Base-by-base conservation (phyloP, 2,329 filamentous ascomycete species). In the Fusarium falciforme region DNA sequence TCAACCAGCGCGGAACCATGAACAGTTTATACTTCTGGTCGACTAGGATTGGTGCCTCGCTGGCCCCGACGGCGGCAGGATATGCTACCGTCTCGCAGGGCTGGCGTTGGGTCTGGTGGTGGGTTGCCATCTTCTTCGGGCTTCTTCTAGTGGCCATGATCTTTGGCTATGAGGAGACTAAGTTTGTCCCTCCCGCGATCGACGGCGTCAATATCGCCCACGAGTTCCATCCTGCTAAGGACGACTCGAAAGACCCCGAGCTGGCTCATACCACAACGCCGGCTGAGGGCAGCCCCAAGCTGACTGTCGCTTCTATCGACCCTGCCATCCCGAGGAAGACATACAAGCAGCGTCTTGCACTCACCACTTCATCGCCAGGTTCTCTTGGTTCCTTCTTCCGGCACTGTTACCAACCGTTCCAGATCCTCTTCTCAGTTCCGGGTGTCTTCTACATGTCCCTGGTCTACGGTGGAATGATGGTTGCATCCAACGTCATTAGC, bases 81-180 rank as follows among this genome's bases (percentile, higher is more conserved):
- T 76, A 77, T 17, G 72, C 79, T 1, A 68, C 73, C 1, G 70
- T 66, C 5, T 44, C 17, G 4, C 70, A 80, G 22, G 79, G 77
- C 1, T 81, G 79, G 79, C 75, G 79, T 2, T 79, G 78, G 78
- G 85, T 89, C 9, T 85, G 87, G 67, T 80, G 78, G 65, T 82
- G 74, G 64, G 71, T 66, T 44, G 62, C 65, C 16, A 74, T 80
- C 8, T 64, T 77, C 1, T 70, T 77, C 10, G 71, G 70, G 0
- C 22, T 74, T 1, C 63, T 67, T 6, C 40, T 75, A 12, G 1
- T 77, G 8, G 10, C 66, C 1, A 66, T 77, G 22, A 20, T 76
- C n/a, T 73, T 78, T 17, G 84, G 88, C 7, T 88, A 84, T 61
- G 73, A 76, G n/a, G 67, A 72, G 20, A 62, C 67, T 12, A 72